These are phyloP conservation scores for Hyphopichia khmerensis DNA, from an alignment of 1,139 yeast genomes.

Conservation along the genomic window DNA sequence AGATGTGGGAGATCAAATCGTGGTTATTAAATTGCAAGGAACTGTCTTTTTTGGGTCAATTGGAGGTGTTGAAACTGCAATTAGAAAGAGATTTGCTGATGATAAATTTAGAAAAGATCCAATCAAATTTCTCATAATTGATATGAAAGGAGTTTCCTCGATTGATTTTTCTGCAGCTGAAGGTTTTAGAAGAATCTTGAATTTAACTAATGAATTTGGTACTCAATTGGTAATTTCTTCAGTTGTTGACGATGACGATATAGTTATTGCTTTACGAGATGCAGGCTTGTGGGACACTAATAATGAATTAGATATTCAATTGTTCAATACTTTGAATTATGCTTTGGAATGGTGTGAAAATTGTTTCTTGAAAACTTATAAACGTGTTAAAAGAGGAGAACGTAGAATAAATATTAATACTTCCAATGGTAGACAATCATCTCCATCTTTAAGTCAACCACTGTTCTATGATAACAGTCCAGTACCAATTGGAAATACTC, in stretches of 20 bases:
- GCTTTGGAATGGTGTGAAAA: constrained; percentile 98
- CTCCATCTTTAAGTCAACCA: constrained; percentile 5
- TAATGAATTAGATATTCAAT: constrained; percentile 46
- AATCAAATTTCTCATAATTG: constrained; percentile 77
- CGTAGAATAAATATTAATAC: constrained; percentile 7
- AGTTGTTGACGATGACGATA: constrained; percentile 60
- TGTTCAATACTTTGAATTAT: constrained; percentile 74
- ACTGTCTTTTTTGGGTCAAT: constrained; percentile 92
- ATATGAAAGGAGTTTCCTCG: constrained; percentile 75
- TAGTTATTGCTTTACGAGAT: constrained; percentile 63
- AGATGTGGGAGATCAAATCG: constrained; percentile 88
- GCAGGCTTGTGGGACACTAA: constrained; percentile 66
- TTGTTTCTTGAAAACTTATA: constrained; percentile 72
- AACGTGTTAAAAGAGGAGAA: constrained; percentile 20
- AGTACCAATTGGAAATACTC: constrained; percentile 7
- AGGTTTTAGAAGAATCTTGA: constrained; percentile 84
- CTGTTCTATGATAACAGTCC: constrained; percentile 11
- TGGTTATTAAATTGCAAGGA: constrained; percentile 83
- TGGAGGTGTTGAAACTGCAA: constrained; percentile 80
- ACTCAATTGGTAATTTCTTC: constrained; percentile 80
- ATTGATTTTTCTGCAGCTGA: constrained; percentile 96
- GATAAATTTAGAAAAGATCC: constrained; percentile 54
- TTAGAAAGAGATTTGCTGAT: constrained; percentile 65
- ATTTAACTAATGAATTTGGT: constrained; percentile 66
- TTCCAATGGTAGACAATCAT: constrained; percentile 1